These are phyloP conservation scores for Clathrospora elynae DNA, from an alignment of 2,329 filamentous ascomycete species.

Conservation along the genomic window DNA sequence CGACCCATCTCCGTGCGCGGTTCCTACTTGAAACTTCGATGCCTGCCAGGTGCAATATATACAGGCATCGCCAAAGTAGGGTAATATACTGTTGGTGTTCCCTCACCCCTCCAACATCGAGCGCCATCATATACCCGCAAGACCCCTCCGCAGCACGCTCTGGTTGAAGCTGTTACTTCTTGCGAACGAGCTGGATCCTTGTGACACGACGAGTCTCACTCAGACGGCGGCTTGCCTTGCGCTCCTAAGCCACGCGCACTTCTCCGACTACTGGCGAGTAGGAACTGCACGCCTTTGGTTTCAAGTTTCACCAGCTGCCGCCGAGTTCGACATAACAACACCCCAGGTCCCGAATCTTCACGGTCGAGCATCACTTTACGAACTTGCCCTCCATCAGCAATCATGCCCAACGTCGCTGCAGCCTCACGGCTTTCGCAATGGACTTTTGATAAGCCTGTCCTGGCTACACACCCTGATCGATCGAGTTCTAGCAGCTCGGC, in stretches of 20 bases:
- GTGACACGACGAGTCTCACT: slow-evolving; percentile 29
- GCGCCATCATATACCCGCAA: background rate
- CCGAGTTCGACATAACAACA: slow-evolving; percentile 25
- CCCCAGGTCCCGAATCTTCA: slow-evolving; percentile 8
- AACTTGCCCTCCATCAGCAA: slow-evolving; percentile 19
- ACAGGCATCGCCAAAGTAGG: slow-evolving; percentile 7
- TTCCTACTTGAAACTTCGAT: slow-evolving; percentile 24
- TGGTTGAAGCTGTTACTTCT: slow-evolving; percentile 5
- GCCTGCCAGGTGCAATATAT: slow-evolving; percentile 17
- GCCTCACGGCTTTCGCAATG: slow-evolving; percentile 46
- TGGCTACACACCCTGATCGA: slow-evolving; percentile 32
- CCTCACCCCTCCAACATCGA: slow-evolving; percentile 2
- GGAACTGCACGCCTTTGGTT: slow-evolving; percentile 36
- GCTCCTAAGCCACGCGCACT: slow-evolving; percentile 23
- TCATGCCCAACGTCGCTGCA: slow-evolving; percentile 41
- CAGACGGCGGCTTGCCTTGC: slow-evolving; percentile 19
- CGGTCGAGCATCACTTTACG: slow-evolving; percentile 6
- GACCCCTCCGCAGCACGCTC: slow-evolving; percentile 6
- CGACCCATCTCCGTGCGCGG: slow-evolving; percentile 8
- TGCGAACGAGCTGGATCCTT: slow-evolving; percentile 14
- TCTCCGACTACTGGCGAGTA: slow-evolving; percentile 37
- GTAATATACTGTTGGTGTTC: slow-evolving; percentile 8
- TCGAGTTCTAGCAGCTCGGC: slow-evolving; percentile 40
- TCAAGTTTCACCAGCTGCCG: slow-evolving; percentile 30
- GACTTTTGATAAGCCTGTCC: slow-evolving; percentile 43